Evolutionary conservation across 140 eudicot genomes (phyloP).

Genomic region (Ambrosia hybrid): DNA sequence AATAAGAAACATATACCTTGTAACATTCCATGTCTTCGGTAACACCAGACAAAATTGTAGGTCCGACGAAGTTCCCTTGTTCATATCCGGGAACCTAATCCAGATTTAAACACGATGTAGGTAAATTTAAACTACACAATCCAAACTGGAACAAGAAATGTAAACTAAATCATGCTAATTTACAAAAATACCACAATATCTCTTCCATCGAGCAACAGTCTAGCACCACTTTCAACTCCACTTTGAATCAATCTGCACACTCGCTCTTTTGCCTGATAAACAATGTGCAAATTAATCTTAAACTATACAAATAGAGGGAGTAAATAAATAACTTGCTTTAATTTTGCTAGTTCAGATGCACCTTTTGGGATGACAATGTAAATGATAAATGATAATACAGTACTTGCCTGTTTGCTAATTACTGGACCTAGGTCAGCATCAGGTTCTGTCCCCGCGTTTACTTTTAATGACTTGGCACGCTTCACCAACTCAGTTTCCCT

Average conservation of each 20-base stretch:
- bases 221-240: conserved; percentile 88
- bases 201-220: conserved; percentile 91
- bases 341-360: neutral
- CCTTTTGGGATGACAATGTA: neutral
- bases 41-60: conserved; percentile 89
- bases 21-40: conserved; percentile 95
- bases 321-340: neutral
- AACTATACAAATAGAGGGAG: neutral
- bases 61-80: conserved; percentile 91
- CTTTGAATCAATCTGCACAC: conserved; percentile 72
- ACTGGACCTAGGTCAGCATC: conserved; percentile 98
- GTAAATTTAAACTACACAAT: neutral
- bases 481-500: conserved; percentile 88
- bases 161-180: conserved; percentile 3
- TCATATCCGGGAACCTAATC: conserved; percentile 89
- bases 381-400: neutral
- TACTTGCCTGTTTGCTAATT: conserved; percentile 83
- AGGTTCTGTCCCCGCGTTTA: conserved; percentile 82
- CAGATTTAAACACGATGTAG: conserved; percentile 15
- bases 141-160: conserved; percentile 8
- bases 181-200: conserved; percentile 59
- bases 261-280: conserved; percentile 79
- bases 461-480: conserved; percentile 83
- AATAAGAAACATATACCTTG: conserved; percentile 48
- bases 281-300: conserved; percentile 9